These are phyloP conservation scores for Lignosus rhinocerotis DNA, from an alignment of 1,284 basidiomycete species.

Conservation along the genomic window DNA sequence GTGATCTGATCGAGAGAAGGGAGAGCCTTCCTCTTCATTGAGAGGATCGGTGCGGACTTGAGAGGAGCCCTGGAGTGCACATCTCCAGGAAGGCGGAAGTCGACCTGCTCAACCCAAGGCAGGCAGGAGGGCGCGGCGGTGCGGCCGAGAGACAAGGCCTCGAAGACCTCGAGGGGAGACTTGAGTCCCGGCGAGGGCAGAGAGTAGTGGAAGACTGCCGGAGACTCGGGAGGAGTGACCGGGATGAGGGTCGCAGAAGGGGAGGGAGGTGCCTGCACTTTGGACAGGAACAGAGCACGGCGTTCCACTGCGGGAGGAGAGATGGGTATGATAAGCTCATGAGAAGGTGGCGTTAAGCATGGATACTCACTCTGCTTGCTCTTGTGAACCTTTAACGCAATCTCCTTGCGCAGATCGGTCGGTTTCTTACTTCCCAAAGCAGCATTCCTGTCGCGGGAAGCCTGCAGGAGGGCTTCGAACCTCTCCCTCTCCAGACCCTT, in stretches of 20 bases:
- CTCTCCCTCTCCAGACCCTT: constrained; percentile 62
- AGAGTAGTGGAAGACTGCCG: constrained; percentile 66
- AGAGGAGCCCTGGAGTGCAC: constrained; percentile 21
- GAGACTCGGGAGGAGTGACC: constrained; percentile 70
- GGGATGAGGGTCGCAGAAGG: constrained; percentile 56
- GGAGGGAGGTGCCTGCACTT: constrained; percentile 64
- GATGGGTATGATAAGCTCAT: constrained; percentile 1
- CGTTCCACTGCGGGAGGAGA: constrained; percentile 55
- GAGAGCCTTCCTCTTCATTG: constrained; percentile 37
- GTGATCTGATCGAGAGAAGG: constrained; percentile 79
- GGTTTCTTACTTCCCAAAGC: constrained; percentile 46
- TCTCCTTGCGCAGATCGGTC: constrained; percentile 69
- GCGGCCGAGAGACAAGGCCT: constrained; percentile 45
- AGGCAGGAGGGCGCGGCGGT: constrained; percentile 35
- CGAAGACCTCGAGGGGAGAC: constrained; percentile 62
- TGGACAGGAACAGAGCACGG: constrained; percentile 72
- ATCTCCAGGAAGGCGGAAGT: constrained; percentile 50
- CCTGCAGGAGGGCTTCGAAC: constrained; percentile 61
- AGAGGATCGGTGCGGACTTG: constrained; percentile 15
- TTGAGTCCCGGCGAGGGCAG: constrained; percentile 67
- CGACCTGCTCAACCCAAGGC: constrained; percentile 67
- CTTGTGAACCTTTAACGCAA: constrained; percentile 70
- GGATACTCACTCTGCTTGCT: constrained; percentile 66
- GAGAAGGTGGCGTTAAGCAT: neutral
- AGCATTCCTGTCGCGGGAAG: constrained; percentile 55